These are phyloP conservation scores for Macadamia tetraphylla DNA, from an alignment of 164 flowering plant genomes.

Conservation along the genomic window DNA sequence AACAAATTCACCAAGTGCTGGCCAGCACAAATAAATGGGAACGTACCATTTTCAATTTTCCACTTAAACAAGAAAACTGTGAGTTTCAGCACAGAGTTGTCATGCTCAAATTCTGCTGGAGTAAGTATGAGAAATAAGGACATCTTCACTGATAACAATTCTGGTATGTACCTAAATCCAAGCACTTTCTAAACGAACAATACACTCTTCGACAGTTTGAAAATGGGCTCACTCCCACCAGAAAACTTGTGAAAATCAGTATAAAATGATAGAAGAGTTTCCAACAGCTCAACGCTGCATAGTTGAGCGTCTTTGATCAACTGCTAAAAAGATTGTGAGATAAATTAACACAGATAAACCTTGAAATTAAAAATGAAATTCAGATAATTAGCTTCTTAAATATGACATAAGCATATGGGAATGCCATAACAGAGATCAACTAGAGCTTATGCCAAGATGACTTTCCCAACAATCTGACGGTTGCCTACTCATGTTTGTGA, in stretches of 20 bases:
- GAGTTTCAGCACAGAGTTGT: slow-evolving; percentile 62
- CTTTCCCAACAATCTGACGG: no score
- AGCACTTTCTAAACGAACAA: slow-evolving; percentile 55
- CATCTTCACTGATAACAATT: slow-evolving; percentile 30
- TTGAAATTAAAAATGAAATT: background rate
- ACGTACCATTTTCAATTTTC: slow-evolving; percentile 66
- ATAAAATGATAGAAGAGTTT: slow-evolving; percentile 41
- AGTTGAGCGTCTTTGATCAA: slow-evolving; percentile 44
- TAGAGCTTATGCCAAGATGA: no score
- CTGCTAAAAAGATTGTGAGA: slow-evolving; percentile 24
- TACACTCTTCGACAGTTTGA: slow-evolving; percentile 44
- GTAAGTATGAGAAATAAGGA: slow-evolving; percentile 49
- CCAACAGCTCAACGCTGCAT: slow-evolving; percentile 52
- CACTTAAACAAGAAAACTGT: slow-evolving; percentile 54
- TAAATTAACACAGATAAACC: slow-evolving; percentile 5
- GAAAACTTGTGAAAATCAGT: slow-evolving; percentile 22
- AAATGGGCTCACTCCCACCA: slow-evolving; percentile 38
- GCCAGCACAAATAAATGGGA: background rate
- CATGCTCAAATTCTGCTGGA: slow-evolving; percentile 72
- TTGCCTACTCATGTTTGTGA: no score
- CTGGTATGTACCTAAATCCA: slow-evolving; percentile 45
- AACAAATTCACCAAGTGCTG: background rate
- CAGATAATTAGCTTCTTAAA: no score
- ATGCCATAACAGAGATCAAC: no score
- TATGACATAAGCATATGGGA: no score